phyloP scores from a whole-genome alignment of 2,329 filamentous ascomycete species.

The Penicillium oxalicum region DNA sequence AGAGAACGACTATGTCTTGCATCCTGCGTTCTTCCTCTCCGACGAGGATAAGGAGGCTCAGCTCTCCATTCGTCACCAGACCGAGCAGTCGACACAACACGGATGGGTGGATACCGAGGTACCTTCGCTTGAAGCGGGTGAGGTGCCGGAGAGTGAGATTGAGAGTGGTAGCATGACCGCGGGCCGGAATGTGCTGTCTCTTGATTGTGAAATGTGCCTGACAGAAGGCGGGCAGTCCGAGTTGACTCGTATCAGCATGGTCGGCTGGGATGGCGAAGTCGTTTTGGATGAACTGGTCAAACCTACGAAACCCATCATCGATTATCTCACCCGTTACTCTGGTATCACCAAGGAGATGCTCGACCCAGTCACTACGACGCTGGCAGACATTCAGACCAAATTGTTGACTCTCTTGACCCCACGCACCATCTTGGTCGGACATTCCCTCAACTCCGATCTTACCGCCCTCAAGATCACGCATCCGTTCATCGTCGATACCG shows the following conservation, averaged over 20 bases:
- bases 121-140: slow-evolving; percentile 58
- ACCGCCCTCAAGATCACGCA: slow-evolving; percentile 80
- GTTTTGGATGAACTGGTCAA: slow-evolving; percentile 89
- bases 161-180: slow-evolving; percentile 77
- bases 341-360: slow-evolving; percentile 88
- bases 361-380: slow-evolving; percentile 72
- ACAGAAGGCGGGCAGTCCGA: slow-evolving; percentile 73
- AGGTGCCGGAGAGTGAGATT: slow-evolving; percentile 63
- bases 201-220: slow-evolving; percentile 98
- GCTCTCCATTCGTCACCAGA: slow-evolving; percentile 48
- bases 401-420: slow-evolving; percentile 62
- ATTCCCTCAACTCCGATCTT: slow-evolving; percentile 51
- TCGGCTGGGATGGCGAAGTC: slow-evolving; percentile 77
- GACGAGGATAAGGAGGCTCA: slow-evolving; percentile 51
- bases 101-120: slow-evolving; percentile 84
- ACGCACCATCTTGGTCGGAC: slow-evolving; percentile 42
- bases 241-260: slow-evolving; percentile 79
- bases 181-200: slow-evolving; percentile 68
- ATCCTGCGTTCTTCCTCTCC: slow-evolving; percentile 65
- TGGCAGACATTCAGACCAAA: slow-evolving; percentile 73
- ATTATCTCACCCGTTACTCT: slow-evolving; percentile 88
- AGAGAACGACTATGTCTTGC: slow-evolving; percentile 77
- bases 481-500: slow-evolving; percentile 89
- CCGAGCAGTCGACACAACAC: slow-evolving; percentile 46
- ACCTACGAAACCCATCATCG: slow-evolving; percentile 76